Percentiles rank a stretch among this genome's conserved stretches.
These are phyloP conservation scores for Taiozyma sp. DNA, from an alignment of 1,139 yeast genomes.

Conservation along the genomic window DNA sequence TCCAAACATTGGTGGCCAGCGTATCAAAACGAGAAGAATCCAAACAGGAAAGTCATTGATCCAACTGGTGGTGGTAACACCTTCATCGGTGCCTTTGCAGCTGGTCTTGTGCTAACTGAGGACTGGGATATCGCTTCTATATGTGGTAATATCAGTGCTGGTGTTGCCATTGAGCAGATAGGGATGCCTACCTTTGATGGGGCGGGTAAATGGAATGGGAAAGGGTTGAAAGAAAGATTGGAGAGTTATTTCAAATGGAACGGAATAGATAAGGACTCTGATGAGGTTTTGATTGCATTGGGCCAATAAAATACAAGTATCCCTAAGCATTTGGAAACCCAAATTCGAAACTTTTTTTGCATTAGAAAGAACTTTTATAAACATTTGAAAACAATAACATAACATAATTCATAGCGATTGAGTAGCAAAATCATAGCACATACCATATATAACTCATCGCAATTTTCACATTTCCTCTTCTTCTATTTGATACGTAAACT, in stretches of 20 bases:
- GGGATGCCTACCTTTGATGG: conserved; percentile 55
- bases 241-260: conserved; percentile 9
- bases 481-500: no score
- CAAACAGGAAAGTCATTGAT: conserved; percentile 51
- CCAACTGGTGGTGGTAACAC: conserved; percentile 96
- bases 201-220: conserved; percentile 53
- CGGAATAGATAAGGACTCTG: neutral
- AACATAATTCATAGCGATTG: no score
- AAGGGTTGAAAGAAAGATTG: conserved; percentile 11
- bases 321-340: no score
- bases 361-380: no score
- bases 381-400: neutral
- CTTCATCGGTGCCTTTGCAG: conserved; percentile 75
- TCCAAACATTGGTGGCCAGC: conserved; percentile 55
- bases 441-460: no score
- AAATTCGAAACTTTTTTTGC: no score
- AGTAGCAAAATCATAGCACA: no score
- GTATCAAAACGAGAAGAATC: conserved; percentile 43
- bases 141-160: conserved; percentile 76
- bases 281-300: neutral
- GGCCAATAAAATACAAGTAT: neutral
- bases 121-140: conserved; percentile 56
- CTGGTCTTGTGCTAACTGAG: conserved; percentile 47
- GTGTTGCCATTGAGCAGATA: conserved; percentile 69
- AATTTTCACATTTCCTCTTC: no score